Evolutionary conservation across 2,329 filamentous ascomycete genomes (phyloP), one percentile per base, ranked within the genome.

Genomic region (Ophiostoma sp.): DNA sequence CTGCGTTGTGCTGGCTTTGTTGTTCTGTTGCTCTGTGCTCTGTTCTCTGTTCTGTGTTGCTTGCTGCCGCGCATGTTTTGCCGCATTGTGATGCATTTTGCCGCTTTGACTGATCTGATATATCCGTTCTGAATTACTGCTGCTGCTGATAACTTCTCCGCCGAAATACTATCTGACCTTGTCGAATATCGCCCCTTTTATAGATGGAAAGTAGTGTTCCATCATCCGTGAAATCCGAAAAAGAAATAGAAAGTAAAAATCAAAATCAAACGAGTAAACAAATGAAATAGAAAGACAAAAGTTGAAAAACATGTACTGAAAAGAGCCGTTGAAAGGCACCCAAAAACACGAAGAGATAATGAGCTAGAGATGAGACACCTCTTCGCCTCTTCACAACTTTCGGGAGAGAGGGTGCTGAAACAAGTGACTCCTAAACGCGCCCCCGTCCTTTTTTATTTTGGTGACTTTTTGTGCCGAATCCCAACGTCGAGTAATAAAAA

Each of bases 91-190:
- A 33, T 13, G 67, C 67, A 39, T 64, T 36, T 64, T 68, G 35
- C 52, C 35, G 67, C 67, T 64, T 27, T 57, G 67, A 69, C 66
- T 70, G 71, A 65, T 68, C 33, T 64, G 67, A 39, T 64, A 36
- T 65, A 39, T 65, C 62, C 62, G 62, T 64, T 69, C 62, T 70
- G 70, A 68, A 71, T 70, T 71, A 70, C 69, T 72, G 70, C 68
- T 72, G 68, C 69, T 69, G 70, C 67, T 69, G 70, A 69, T 70
- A 52, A 69, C 69, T 69, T 64, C 70, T 71, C 73, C 73, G 73
- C 72, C 72, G 73, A 39, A 62, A 65, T 71, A 69, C 73, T 73
- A 73, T 73, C 72, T 73, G 71, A 33, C 41, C 66, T 57, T 70
- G 54, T 68, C 41, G 71, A 68, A 71, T 57, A 69, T 68, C 70